Evolutionary conservation across 1,284 basidiomycete genomes (phyloP), one percentile per base, ranked within the genome.

Genomic region (Microbotryum intermedium): DNA sequence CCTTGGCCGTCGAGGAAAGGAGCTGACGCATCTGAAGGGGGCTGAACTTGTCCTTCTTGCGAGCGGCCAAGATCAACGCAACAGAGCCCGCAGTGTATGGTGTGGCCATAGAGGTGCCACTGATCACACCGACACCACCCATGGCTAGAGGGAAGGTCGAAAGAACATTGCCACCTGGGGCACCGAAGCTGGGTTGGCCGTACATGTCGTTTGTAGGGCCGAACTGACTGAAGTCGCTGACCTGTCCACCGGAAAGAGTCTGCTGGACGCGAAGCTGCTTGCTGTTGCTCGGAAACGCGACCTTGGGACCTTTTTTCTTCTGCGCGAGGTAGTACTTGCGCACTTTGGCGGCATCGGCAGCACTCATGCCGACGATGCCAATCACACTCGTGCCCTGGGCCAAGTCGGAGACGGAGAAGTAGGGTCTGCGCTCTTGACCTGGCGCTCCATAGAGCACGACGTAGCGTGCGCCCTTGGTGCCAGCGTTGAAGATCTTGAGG

Each of bases 141-240:
- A 78, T 69, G 30, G 74, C 74, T 46, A 77, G 69, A 4, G 81
- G 81, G 50, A 78, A 74, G 4, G 83, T 83, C 21, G 80, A 84
- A n/a, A 84, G 75, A 56, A 85, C 84, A 61, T 80, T 72, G 21
- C 69, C 63, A 9, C 84, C 84, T 1, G 83, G 83, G 21, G 83
- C 82, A 18, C 80, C 76, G 42, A 84, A 72, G 2, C 80, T 76
- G 8, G 84, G 83, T 61, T 81, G 80, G 70, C 82, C 78, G 72
- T 75, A 79, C 70, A 83, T 76, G 67, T 85, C 83, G 70, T 83
- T 80, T 10, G 81, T 77, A 3, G 83, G 83, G 0, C 83, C 83
- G 64, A 81, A 82, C 43, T 77, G 76, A 9, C 79, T 79, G 72
- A 83, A 83, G 23, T 71, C 70, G 6, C 30, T 34, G 42, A 82